Evolutionary conservation across 2,329 filamentous ascomycete species (phyloP), one percentile per base, ranked within the genome.

Genomic region (Penicillium oxalicum): DNA sequence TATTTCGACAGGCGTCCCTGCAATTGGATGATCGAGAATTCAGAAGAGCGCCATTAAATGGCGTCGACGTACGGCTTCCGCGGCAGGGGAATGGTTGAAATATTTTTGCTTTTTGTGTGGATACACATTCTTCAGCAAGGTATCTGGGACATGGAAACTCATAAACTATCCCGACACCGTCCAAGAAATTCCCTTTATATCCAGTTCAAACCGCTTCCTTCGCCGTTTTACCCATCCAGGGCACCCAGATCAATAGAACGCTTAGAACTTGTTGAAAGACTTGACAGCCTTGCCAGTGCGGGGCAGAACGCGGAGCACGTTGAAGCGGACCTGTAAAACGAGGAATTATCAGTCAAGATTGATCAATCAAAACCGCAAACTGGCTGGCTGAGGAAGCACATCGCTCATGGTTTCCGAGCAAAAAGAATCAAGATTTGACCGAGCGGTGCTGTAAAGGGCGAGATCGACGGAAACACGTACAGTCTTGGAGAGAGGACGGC

Each of bases 401-500:
- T 18, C 18, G 18, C 18, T 18, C 18, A 18, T 18, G 18, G 18
- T 18, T 18, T 18, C 18, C 18, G 18, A 18, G 2, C 18, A 18
- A 18, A 32, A 28, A 2, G 25, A 32, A 8, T 38, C 27, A 32
- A 13, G 24, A 25, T 24, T 18, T 12, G 26, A 38, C 41, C 36
- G 29, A 25, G 18, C n/a, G 33, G 27, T 37, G 29, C 29, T 7
- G 29, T 32, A 11, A 2, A 8, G 4, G 29, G 29, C n/a, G 38
- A 18, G 40, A 47, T 51, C 52, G 9, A 11, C 11, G 8, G 7
- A 2, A 12, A 26, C 64, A 86, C 88, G 65, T 88, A 98, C 94
- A 75, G 93, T 98, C 88, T 98, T 98, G 88, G 86, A 91, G 70
- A 98, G 83, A 71, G 93, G 93, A 77, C 93, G 83, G 88, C 93